phyloP scores from a whole-genome alignment of 495 filamentous ascomycete species.

The Cladorrhinum samala region DNA sequence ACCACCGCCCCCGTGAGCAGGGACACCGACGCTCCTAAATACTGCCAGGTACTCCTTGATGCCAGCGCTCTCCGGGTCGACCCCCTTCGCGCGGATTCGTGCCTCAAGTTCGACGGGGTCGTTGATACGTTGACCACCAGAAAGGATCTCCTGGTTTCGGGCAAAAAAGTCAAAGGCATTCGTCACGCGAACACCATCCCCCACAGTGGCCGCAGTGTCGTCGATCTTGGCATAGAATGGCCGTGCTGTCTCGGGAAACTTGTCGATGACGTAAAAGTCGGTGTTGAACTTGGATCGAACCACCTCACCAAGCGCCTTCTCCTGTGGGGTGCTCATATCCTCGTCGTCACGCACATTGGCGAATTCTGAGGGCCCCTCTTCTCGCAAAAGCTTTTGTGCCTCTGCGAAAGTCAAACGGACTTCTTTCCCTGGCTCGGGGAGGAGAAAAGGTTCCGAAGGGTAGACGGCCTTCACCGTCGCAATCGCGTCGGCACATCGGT shows the following conservation, averaged over 20 bases:
- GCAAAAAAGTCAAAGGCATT: conserved; percentile 78
- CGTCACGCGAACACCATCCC: conserved; percentile 28
- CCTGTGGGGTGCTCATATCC: conserved; percentile 76
- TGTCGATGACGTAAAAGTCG: conserved; percentile 89
- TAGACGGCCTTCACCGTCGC: conserved; percentile 59
- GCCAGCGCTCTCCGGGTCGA: conserved; percentile 64
- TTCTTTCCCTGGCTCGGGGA: conserved; percentile 62
- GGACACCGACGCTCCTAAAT: conserved; percentile 66
- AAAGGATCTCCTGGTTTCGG: conserved; percentile 71
- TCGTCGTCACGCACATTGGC: conserved; percentile 65
- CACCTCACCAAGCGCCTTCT: conserved; percentile 83
- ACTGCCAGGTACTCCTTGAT: conserved; percentile 67
- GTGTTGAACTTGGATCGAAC: conserved; percentile 77
- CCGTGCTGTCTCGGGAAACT: conserved; percentile 78
- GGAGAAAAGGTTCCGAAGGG: conserved; percentile 49
- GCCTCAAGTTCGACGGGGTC: conserved; percentile 57
- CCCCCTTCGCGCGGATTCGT: conserved; percentile 62
- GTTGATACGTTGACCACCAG: conserved; percentile 79
- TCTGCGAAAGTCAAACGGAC: conserved; percentile 80
- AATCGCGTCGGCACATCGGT: conserved; percentile 62
- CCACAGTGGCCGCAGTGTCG: conserved; percentile 28
- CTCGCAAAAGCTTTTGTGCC: conserved; percentile 72
- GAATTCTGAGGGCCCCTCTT: conserved; percentile 67
- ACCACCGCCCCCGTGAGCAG: conserved; percentile 73
- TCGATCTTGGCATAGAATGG: conserved; percentile 90